Evolutionary conservation across 305 asterid genomes (phyloP).

Genomic region (Solanum chacoense): DNA sequence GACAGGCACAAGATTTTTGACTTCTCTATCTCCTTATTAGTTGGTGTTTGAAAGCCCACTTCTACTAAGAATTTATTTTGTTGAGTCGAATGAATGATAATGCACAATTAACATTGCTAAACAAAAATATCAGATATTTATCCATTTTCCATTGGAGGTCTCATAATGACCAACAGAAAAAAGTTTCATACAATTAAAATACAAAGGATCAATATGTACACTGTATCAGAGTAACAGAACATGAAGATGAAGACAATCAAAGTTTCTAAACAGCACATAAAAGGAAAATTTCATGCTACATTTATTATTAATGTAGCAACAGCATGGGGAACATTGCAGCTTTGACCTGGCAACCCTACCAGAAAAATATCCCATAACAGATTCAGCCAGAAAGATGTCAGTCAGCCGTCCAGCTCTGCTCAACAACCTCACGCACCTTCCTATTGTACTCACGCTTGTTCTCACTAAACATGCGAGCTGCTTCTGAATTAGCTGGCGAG

Average conservation of each 20-base stretch:
- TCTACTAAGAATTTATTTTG: not conserved
- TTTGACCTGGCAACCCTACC: not conserved
- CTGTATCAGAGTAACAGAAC: not conserved
- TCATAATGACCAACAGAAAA: not conserved
- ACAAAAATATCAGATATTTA: not conserved
- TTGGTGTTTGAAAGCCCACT: not conserved
- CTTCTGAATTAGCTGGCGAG: conserved; percentile 12
- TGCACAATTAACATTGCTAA: not conserved
- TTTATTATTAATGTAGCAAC: conserved; percentile 2
- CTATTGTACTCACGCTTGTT: conserved; percentile 10
- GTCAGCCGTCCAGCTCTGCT: conserved; percentile 14
- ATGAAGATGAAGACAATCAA: not conserved
- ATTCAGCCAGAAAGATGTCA: not conserved
- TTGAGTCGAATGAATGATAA: not conserved
- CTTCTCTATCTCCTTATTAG: not conserved
- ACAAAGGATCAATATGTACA: conserved; percentile 4
- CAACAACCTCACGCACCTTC: conserved; percentile 12
- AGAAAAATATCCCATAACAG: not conserved
- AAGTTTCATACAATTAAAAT: not conserved
- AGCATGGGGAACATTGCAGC: not conserved
- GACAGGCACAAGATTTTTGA: not conserved
- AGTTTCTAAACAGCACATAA: not conserved
- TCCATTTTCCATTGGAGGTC: not conserved
- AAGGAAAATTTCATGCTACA: not conserved
- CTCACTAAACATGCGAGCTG: conserved; percentile 9